phyloP scores from a whole-genome alignment of 306 rosid genomes.

The Rosa rugosa region DNA sequence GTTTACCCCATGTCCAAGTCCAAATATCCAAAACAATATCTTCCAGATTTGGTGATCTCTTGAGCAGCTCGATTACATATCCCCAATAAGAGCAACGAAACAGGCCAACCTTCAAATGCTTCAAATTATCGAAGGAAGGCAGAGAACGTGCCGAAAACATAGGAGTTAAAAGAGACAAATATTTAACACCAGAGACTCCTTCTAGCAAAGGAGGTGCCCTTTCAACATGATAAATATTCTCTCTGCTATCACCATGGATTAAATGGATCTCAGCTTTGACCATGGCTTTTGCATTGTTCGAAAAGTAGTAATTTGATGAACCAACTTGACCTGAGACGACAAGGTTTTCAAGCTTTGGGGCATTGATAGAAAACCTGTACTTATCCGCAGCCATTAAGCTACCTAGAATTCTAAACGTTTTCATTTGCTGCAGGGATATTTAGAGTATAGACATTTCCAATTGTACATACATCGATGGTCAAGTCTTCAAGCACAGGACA shows the following conservation, averaged over 20 bases:
- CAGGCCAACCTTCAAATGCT: neutral
- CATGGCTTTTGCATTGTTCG: neutral
- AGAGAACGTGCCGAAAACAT: neutral
- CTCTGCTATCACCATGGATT: no score
- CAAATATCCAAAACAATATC: neutral
- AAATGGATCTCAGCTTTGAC: neutral
- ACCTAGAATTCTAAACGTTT: neutral
- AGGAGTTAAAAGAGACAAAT: neutral
- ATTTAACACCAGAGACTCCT: neutral
- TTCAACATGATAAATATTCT: no score
- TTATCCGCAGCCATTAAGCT: fast-evolving
- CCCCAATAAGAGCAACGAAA: neutral
- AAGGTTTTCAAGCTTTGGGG: neutral
- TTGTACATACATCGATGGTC: neutral
- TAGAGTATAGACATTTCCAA: neutral
- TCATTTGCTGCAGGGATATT: neutral
- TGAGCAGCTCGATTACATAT: neutral
- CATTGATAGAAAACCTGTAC: neutral
- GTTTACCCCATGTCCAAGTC: neutral
- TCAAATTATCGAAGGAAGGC: neutral
- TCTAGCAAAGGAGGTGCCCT: neutral
- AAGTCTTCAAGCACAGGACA: neutral
- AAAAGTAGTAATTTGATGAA: neutral
- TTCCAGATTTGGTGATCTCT: neutral
- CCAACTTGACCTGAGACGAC: neutral